Evolutionary conservation across 2,329 filamentous ascomycete species (phyloP), one percentile per base, ranked within the genome.

Genomic region (Beauveria scarabaeidicola): DNA sequence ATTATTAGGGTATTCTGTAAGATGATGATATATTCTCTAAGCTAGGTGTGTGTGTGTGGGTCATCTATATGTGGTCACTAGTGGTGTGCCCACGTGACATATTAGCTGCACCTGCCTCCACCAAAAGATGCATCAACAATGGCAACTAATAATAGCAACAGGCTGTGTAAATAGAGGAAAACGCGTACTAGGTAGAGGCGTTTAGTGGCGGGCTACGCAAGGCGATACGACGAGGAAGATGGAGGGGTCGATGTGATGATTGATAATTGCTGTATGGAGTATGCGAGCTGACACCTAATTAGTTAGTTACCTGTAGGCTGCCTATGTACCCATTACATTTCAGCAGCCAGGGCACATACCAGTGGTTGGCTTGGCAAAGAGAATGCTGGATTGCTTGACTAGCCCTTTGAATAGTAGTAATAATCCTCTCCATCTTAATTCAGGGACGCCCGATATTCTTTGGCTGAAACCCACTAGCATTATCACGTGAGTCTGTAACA

Each of bases 401-500:
- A 52, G 52, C 38, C 40, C 44, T 54, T 46, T 44, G 3, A 9
- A 46, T 23, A 15, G 36, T 44, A 36, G 10, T 36, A 5, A 25
- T 23, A 15, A 38, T 46, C 36, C 25, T 55, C 32, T 38, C 10
- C 13, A 17, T 57, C 54, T 57, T 40, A 52, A 29, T 43, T 43
- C 52, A 53, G 52, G 17, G 36, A 38, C 38, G 17, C 52, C 41
- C 11, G 5, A 21, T 21, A 27, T 29, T 21, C 32, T 48, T 25
- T 48, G 25, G 40, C 43, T 56, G 53, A 46, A 47, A 56, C 44
- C 41, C 41, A 23, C 53, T 56, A 40, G n/a, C 23, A 29, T 19
- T 8, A 43, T 53, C 52, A 53, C 52, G 52, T 53, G 52, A 53
- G 52, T 38, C 38, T 53, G 38, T 29, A 29, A 41, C 23, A 53